Evolutionary conservation across 768 basidiomycete genomes (phyloP).

Genomic region (Pisolithus marmoratus): DNA sequence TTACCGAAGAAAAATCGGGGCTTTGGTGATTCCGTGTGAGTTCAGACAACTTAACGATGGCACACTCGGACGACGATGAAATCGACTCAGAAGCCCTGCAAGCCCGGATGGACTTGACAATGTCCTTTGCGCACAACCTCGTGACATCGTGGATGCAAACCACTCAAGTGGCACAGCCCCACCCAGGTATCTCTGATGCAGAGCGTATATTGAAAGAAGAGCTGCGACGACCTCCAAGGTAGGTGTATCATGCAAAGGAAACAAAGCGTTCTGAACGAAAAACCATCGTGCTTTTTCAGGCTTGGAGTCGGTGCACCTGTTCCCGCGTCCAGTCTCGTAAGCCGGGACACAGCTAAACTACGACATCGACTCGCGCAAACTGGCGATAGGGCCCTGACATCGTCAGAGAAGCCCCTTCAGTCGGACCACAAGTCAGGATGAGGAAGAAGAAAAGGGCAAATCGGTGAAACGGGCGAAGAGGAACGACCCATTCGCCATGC

Average conservation of each 20-base stretch:
- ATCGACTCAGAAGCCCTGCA: conserved; percentile 66
- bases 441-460: conserved; percentile 52
- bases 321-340: conserved; percentile 40
- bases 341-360: conserved; percentile 56
- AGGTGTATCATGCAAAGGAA: neutral
- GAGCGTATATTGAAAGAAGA: conserved; percentile 61
- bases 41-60: conserved; percentile 11
- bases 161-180: conserved; percentile 33
- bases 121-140: conserved; percentile 70
- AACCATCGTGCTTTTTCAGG: conserved; percentile 31
- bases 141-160: conserved; percentile 76
- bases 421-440: conserved; percentile 30
- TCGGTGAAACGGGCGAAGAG: conserved; percentile 56
- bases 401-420: conserved; percentile 28
- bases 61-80: conserved; percentile 39
- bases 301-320: conserved; percentile 70
- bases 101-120: conserved; percentile 76
- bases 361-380: conserved; percentile 52
- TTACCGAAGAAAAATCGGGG: neutral
- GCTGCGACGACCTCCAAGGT: conserved; percentile 70
- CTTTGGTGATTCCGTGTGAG: neutral
- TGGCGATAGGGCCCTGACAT: conserved; percentile 41
- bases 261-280: neutral
- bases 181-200: conserved; percentile 25
- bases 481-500: conserved; percentile 49